A percentile compares a stretch with the other conserved stretches of the same genome.
phyloP scores from a whole-genome alignment of 345 rosid genomes.

The Psidium friedrichsthalianum region DNA sequence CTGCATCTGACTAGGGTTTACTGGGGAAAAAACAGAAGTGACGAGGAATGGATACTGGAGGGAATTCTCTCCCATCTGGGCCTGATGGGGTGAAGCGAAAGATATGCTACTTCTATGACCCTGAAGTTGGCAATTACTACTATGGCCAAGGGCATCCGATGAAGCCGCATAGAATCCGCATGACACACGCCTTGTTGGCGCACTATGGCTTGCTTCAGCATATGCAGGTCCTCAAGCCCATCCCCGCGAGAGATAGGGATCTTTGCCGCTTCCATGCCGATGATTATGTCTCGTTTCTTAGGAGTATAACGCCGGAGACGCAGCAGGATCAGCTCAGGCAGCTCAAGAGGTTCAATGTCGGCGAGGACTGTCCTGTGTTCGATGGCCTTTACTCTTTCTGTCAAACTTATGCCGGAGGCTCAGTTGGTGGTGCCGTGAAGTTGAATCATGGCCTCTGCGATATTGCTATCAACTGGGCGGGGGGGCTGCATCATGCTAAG shows the following conservation, averaged over 20 bases:
- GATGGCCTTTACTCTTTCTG: slow-evolving; percentile 58
- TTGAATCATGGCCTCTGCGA: slow-evolving; percentile 46
- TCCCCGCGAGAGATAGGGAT: slow-evolving; percentile 52
- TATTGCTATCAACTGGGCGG: slow-evolving; percentile 60
- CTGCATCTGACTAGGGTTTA: not conserved
- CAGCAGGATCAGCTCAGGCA: slow-evolving; percentile 56
- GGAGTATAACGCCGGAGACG: slow-evolving; percentile 45
- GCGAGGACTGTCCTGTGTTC: slow-evolving; percentile 59
- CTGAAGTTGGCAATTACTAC: slow-evolving; percentile 59
- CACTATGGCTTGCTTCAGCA: slow-evolving; percentile 59
- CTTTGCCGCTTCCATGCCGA: slow-evolving; percentile 60
- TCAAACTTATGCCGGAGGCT: slow-evolving; percentile 59
- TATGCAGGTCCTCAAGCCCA: slow-evolving; percentile 53
- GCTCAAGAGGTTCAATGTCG: slow-evolving; percentile 54
- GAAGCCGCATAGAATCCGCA: slow-evolving; percentile 58
- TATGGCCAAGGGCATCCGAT: slow-evolving; percentile 60
- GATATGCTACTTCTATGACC: slow-evolving; percentile 53
- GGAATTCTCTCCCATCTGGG: slow-evolving; percentile 45
- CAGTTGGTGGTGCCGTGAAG: slow-evolving; percentile 54
- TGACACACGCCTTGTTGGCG: slow-evolving; percentile 57
- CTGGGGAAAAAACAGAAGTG: not conserved
- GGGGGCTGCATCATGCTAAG: slow-evolving; percentile 63
- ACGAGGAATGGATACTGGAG: slow-evolving; percentile 32
- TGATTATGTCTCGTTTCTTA: slow-evolving; percentile 47
- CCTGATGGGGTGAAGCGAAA: slow-evolving; percentile 55